Base-by-base conservation (phyloP, 352 stramenopile species). In the Blastocystis sp. region DNA sequence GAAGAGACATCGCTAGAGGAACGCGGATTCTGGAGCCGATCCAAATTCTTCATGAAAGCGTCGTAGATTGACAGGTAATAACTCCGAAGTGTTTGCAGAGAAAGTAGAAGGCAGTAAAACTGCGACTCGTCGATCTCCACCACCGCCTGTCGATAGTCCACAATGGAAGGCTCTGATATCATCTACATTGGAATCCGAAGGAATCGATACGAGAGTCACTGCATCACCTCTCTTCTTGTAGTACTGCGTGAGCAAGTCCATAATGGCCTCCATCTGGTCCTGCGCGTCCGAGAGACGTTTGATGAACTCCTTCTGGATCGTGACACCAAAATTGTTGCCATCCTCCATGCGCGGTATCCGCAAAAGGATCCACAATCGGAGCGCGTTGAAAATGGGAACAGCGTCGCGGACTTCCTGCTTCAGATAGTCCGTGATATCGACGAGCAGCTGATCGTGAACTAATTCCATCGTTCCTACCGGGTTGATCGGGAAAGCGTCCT, bases 261-360 rank as follows among this genome's bases (percentile, higher is more conserved):
- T 1, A 11, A 76, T 76, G 48, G 27, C 27, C 38, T 38, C 21
- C 14, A 76, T 9, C 32, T 57, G 42, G 21, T 76, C 64, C 29
- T 57, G 36, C 9, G 42, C 42, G 18, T 57, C 64, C 9, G 4
- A 14, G 9, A 76, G 4, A 6, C 21, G 32, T 38, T 57, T 44
- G 18, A 76, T 57, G 34, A 4, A 54, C 4, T 76, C 64, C 8
- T 57, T 54, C 48, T 88, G 86, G 9, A 88, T 64, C 3, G 54
- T 56, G 0, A 88, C 86, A 27, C 86, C 86, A 65, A 88, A 88
- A 38, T 88, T 88, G 59, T 88, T 88, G 29, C 86, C 86, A 59
- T 88, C 86, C 53, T 88, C 86, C 36, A 88, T 85, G 16, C 75
- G 69, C 4, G 86, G 86, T 4, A 88, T 73, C 8, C 87, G 63